Base-by-base conservation (phyloP, 352 stramenopile genomes). In the Globisporangium splendens region DNA sequence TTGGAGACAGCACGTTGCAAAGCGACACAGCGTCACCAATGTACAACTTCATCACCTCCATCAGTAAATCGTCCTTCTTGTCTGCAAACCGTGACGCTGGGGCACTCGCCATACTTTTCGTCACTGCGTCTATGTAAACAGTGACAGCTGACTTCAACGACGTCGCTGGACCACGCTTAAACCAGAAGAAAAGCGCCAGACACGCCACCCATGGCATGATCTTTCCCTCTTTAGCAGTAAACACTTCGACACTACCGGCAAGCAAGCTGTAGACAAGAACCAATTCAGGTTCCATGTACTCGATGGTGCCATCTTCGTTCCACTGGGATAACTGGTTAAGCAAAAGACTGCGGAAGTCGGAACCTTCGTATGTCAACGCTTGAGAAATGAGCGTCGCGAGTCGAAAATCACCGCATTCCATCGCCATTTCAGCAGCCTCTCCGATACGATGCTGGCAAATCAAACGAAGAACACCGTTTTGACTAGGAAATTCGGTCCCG, bases 11-110 rank as follows among this genome's bases (percentile, higher is more conserved):
- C 38, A 85, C 74, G 56, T 65, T 74, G 59, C 78, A 80, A 11
- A 85, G 62, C n/a, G 78, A 84, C 48, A 74, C 64, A 18, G 62
- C 62, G 38, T 86, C 66, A 57, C 77, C 72, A 46, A 81, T 70
- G 53, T 86, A 82, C 20, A 89, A 66, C 65, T 89, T 84, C 68
- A 93, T 75, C 33, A 93, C 51, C 42, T 88, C 77, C 59, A 88
- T 76, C 28, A 93, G 65, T 11, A 87, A 52, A 46, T 90, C 74
- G 31, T 80, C 65, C 61, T 88, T 87, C 46, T 72, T 59, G 6
- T 61, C 57, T 20, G 58, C 60, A 55, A 74, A 84, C 18, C 59
- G 50, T 39, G 73, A 83, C 49, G 54, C 18, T 13, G 72, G 66
- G 50, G 54, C 61, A 50, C 65, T 65, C 24, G 71, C 72, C 46